Base-by-base conservation (phyloP, 140 eudicot genomes). In the Flaveria floridana region DNA sequence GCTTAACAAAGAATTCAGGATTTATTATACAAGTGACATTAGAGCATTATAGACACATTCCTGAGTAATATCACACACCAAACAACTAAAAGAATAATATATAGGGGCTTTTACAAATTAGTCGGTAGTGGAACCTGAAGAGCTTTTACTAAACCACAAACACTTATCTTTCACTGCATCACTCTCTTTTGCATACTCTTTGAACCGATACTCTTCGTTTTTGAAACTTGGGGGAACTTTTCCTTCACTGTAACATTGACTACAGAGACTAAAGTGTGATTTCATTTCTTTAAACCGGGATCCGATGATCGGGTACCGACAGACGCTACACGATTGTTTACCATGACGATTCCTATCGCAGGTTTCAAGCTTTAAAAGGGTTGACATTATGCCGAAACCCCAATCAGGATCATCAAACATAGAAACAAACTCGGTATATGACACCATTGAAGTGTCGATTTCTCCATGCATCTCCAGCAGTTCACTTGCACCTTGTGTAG, bases 321-420 rank as follows among this genome's bases (percentile, higher is more conserved):
- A 94, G 30, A 93, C 91, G 6, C 84, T 46, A 62, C 99, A 94
- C n/a, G 88, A 80, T 44, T 86, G 97, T 37, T 83, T 81, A 6
- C 97, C 97, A 76, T 94, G 99, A 0, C 99, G 91, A 62, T 77
- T 87, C 67, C 99, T 85, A 58, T 94, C 99, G 9, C 87, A 88
- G 3, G 75, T 71, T 79, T 94, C 99, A 12, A 94, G 96, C 79
- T 85, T 94, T 81, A 94, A 37, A 12, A 94, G 65, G 46, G 82
- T 81, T 1, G 99, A 82, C 88, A 94, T 78, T 10, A 94, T 84
- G 14, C 96, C 95, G 52, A 90, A 94, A 30, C 99, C 99, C 96
- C 96, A 90, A 63, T 94, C 99, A 30, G 81, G 82, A 79, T 94
- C 99, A 78, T 94, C 99, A 57, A 94, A 94, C 96, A 94, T 88